Evolutionary conservation across 106 monocot species (phyloP), one percentile per base, ranked within the genome.

Genomic region (Dendrobium huoshanense): DNA sequence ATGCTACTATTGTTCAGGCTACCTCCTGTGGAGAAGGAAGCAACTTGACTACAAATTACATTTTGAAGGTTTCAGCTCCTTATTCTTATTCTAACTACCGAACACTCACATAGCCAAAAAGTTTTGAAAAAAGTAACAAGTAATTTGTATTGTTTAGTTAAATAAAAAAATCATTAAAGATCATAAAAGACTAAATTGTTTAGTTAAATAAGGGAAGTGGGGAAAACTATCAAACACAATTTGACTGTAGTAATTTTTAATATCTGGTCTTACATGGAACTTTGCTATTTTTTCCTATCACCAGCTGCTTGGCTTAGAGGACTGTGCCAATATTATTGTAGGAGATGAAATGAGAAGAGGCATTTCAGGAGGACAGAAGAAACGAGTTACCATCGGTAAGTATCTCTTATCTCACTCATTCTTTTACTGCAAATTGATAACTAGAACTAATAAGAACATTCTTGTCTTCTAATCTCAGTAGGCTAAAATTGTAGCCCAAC

Each of bases 311-410:
- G 90, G 90, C 22, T 79, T 88, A 55, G 47, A 80, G 40, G 88
- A 88, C 24, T 93, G 93, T 84, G 93, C 93, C 33, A 88, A 90
- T 80, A 80, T 82, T 17, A 81, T 81, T 48, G 41, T 93, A 74
- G 93, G 90, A 77, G 90, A 93, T 76, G 90, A 90, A 76, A 87
- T 93, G 88, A 80, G 90, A 87, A 88, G 93, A 59, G 93, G 93
- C 29, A 90, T 93, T 55, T 93, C 93, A 55, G 93, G 90, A 80
- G 93, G 93, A 19, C 90, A 93, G 84, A 93, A 93, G 85, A 93
- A 90, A 77, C 84, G 92, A 79, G 87, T 87, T 15, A 93, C 90
- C 59, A 87, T 88, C 58, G 93, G 93, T 90, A 90, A 19, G 41
- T 7, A 29, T 64, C 25, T 4, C 2, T 82, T 31, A 10, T 31